Percentiles rank a stretch among this genome's conserved stretches.
These are phyloP conservation scores for Fistulinella staudtii DNA, from an alignment of 1,284 basidiomycete genomes.

Conservation along the genomic window DNA sequence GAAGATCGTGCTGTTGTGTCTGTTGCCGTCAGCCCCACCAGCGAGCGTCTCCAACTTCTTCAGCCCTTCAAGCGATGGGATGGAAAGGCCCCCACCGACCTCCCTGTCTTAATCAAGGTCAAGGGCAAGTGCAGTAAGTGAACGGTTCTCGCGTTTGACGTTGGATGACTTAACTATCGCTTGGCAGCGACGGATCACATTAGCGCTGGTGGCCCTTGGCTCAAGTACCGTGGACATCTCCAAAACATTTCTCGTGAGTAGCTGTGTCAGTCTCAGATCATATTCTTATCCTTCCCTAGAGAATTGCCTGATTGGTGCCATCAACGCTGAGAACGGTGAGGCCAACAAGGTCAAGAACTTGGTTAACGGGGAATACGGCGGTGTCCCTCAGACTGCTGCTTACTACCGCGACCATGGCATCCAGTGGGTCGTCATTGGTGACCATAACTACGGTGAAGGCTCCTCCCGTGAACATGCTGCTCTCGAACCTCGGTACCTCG, in stretches of 20 bases:
- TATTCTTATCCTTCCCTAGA: constrained; percentile 42
- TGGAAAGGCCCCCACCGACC: constrained; percentile 85
- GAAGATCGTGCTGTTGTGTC: constrained; percentile 77
- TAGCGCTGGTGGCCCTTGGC: constrained; percentile 96
- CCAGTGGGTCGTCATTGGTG: constrained; percentile 94
- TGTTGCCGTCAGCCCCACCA: constrained; percentile 86
- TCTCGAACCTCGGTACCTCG: constrained; percentile 95
- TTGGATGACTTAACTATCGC: neutral
- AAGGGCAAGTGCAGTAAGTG: constrained; percentile 94
- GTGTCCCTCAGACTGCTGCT: constrained; percentile 82
- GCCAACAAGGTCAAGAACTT: constrained; percentile 96
- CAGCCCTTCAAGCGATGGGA: constrained; percentile 92
- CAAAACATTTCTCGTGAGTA: constrained; percentile 91
- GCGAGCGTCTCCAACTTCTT: constrained; percentile 93
- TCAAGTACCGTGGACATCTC: constrained; percentile 99
- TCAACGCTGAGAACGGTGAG: constrained; percentile 93
- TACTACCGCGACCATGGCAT: constrained; percentile 87
- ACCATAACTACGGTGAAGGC: constrained; percentile 98
- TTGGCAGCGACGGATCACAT: constrained; percentile 76
- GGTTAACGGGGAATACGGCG: constrained; percentile 81
- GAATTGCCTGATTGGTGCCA: constrained; percentile 96
- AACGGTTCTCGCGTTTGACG: neutral
- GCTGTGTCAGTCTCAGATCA: neutral
- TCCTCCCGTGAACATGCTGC: constrained; percentile 98
- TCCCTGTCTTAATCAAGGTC: constrained; percentile 97